A percentile compares a stretch with the other conserved stretches of the same genome.
Evolutionary conservation across 495 filamentous ascomycete species (phyloP).

Genomic region (Venustampulla echinocandica): DNA sequence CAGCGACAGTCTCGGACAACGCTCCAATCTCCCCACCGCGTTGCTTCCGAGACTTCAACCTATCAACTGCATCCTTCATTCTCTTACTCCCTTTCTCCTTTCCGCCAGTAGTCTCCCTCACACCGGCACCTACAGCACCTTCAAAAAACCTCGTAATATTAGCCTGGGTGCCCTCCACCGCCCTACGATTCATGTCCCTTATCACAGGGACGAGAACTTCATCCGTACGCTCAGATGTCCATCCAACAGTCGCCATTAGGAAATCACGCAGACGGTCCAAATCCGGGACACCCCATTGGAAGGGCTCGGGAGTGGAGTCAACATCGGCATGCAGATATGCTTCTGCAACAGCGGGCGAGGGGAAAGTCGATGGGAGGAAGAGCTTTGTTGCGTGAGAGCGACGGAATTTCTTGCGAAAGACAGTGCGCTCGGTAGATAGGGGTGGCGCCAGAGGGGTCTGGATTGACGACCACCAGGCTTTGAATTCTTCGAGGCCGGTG

Average conservation of each 20-base stretch:
- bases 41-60: slow-evolving; percentile 41
- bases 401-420: slow-evolving; percentile 78
- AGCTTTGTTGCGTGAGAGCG: slow-evolving; percentile 66
- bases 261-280: slow-evolving; percentile 77
- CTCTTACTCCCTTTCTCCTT: slow-evolving; percentile 54
- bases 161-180: slow-evolving; percentile 81
- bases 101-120: slow-evolving; percentile 32
- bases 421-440: slow-evolving; percentile 43
- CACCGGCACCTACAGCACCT: slow-evolving; percentile 47
- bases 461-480: slow-evolving; percentile 76
- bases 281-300: slow-evolving; percentile 94
- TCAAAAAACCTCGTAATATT: slow-evolving; percentile 90
- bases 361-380: slow-evolving; percentile 73
- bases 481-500: slow-evolving; percentile 57
- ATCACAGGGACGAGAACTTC: slow-evolving; percentile 93
- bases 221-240: slow-evolving; percentile 83
- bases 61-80: slow-evolving; percentile 73
- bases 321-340: slow-evolving; percentile 85
- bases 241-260: slow-evolving; percentile 89
- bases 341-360: slow-evolving; percentile 60
- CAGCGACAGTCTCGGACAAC: slow-evolving; percentile 20
- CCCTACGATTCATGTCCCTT: slow-evolving; percentile 81
- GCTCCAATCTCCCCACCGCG: slow-evolving; percentile 3
- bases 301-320: slow-evolving; percentile 64
- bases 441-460: slow-evolving; percentile 44